Conservation (phyloP, 805 yeast genomes). For the Saturnispora besseyi region DNA sequence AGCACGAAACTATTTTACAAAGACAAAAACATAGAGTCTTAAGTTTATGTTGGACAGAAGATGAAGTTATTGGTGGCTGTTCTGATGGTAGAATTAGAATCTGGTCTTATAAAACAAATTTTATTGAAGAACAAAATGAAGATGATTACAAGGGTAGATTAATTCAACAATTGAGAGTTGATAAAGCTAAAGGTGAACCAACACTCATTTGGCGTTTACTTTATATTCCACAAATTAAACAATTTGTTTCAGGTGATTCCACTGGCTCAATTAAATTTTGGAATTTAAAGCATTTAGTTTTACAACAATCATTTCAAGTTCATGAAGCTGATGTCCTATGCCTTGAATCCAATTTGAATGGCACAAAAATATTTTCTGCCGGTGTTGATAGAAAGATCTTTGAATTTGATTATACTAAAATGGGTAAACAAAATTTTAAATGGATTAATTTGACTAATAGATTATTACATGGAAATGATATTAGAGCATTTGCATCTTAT, state of each 20-base stretch:
- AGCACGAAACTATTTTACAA: constrained; percentile 65
- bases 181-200: constrained; percentile 74
- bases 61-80: constrained; percentile 78
- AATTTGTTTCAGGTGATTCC: constrained; percentile 92
- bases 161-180: constrained; percentile 84
- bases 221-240: constrained; percentile 52
- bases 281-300: constrained; percentile 71
- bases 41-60: constrained; percentile 65
- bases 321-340: constrained; percentile 91
- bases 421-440: constrained; percentile 31
- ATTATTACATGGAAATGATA: constrained; percentile 77
- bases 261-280: constrained; percentile 91
- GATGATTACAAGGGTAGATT: constrained; percentile 45
- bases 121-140: constrained; percentile 8
- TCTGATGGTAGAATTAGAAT: constrained; percentile 87
- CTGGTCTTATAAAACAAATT: constrained; percentile 47
- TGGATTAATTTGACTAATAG: constrained; percentile 78
- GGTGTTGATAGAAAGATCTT: constrained; percentile 92
- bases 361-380: constrained; percentile 67
- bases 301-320: constrained; percentile 69
- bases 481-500: constrained; percentile 63
- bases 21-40: constrained; percentile 79
- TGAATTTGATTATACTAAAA: constrained; percentile 48
- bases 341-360: constrained; percentile 49
- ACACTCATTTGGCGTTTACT: constrained; percentile 86